Evolutionary conservation across 495 filamentous ascomycete species (phyloP), one percentile per base, ranked within the genome.

Genomic region (Penicillium atrosanguineum): DNA sequence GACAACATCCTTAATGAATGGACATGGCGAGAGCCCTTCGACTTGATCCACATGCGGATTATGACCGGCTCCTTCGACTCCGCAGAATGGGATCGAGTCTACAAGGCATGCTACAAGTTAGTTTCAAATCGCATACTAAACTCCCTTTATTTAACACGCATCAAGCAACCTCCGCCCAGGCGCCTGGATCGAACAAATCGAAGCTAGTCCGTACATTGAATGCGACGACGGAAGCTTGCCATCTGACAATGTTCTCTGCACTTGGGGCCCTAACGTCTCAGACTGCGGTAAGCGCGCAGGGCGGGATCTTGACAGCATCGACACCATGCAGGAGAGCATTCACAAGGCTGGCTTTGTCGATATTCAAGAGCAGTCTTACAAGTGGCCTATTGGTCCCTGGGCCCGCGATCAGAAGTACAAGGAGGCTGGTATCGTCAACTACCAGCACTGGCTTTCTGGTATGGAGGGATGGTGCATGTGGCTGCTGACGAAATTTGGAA

Each of bases 151-250:
- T 40, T 45, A 31, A 53, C 25, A 42, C 20, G 12, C 14, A 11
- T 14, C 19, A 21, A 65, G 51, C 37, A 61, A 63, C 50, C 55
- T 68, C 16, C 63, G 63, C 40, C 81, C 81, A 4, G 79, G 80
- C 45, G 81, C 75, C 34, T 83, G 76, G 65, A 61, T 82, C 37
- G 82, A 85, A 52, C 62, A 80, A 50, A 72, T 79, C 51, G 80
- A 84, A 50, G 60, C 79, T 23, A 57, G 62, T 31, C 66, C 68
- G 38, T 53, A 53, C 50, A 63, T 75, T 19, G 45, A 53, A 9
- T 72, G 68, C 55, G 76, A 80, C 56, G 80, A 82, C 67, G 59
- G 63, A 31, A 71, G 65, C 38, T 52, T 74, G 7, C 57, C 56
- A 16, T 55, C 52, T 15, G 61, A 62, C 42, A 72, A 67, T 46